Base-by-base conservation (phyloP, 1,284 basidiomycete species). In the Meira miltonrushii region DNA sequence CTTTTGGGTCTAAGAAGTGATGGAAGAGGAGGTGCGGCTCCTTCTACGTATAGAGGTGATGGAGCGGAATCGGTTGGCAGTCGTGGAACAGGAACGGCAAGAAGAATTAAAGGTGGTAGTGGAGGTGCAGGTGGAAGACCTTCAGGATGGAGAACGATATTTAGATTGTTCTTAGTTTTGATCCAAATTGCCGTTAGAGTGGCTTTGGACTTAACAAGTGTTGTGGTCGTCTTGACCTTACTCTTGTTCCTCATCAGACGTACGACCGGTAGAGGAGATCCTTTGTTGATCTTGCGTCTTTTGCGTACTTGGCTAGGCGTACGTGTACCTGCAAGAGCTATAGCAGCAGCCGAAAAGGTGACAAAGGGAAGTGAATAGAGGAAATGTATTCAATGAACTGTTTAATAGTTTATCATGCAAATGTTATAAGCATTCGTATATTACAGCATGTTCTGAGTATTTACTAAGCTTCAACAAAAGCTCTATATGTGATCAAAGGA, bases 261-360 rank as follows among this genome's bases (percentile, higher is more conserved):
- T 10, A 43, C 71, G 33, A 71, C 72, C n/a, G 72, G 72, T 7
- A 39, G 66, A 15, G 72, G 72, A 21, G 72, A 74, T 61, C 71
- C 72, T 17, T 54, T 73, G 33, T n/a, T 74, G 17, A 33, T 63
- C 39, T 39, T 69, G 23, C 46, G 65, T 6, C 40, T 69, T 39
- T 47, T 65, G 7, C 47, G 62, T 49, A 44, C 47, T n/a, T 53
- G 58, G 60, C 3, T 40, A 10, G 15, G 23, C 6, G 23, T 17
- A n/a, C 17, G 48, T n/a, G 48, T 15, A 25, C 15, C 23, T 28
- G 12, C 48, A 15, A 50, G n/a, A 23, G 48, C 48, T n/a, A 43
- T 15, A 21, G 41, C 3, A 43, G 41, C 41, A 43, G 41, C n/a
- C 3, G 10, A 21, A 43, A 43, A 43, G 19, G 41, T 43, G 41